Conservation (phyloP, 2,329 filamentous ascomycete genomes). For the Mycosphaerella arachidis region DNA sequence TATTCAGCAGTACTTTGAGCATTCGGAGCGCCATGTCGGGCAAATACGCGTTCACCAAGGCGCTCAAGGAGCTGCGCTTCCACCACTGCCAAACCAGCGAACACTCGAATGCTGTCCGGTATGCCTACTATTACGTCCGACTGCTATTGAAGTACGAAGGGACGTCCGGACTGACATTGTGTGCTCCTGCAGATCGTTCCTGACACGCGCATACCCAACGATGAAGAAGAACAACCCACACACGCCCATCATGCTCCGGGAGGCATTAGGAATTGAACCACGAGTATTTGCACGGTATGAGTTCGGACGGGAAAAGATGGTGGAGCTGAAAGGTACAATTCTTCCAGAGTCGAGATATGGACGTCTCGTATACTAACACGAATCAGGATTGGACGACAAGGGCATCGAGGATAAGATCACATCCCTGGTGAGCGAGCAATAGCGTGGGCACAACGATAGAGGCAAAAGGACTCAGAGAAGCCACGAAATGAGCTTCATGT, state of each 20-base stretch:
- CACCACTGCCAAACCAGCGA: slow-evolving; percentile 93
- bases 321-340: slow-evolving; percentile 54
- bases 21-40: slow-evolving; percentile 62
- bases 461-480: neutral
- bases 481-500: slow-evolving; percentile 11
- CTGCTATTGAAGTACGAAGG: neutral
- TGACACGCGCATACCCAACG: slow-evolving; percentile 85
- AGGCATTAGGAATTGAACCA: slow-evolving; percentile 78
- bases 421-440: slow-evolving; percentile 53
- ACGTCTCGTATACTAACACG: slow-evolving; percentile 7
- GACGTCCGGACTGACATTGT: neutral
- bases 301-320: slow-evolving; percentile 64
- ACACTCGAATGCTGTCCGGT: slow-evolving; percentile 85
- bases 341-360: neutral
- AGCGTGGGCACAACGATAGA: neutral
- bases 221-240: slow-evolving; percentile 99
- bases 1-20: neutral
- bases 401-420: slow-evolving; percentile 66
- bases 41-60: slow-evolving; percentile 87
- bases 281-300: slow-evolving; percentile 89
- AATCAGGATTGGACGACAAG: slow-evolving; percentile 61
- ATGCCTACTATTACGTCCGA: slow-evolving; percentile 26
- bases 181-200: slow-evolving; percentile 64
- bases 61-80: slow-evolving; percentile 93
- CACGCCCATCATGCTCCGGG: slow-evolving; percentile 89